These are phyloP conservation scores for Nicotiana sylvestris DNA, from an alignment of 257 asterid species.

Conservation along the genomic window DNA sequence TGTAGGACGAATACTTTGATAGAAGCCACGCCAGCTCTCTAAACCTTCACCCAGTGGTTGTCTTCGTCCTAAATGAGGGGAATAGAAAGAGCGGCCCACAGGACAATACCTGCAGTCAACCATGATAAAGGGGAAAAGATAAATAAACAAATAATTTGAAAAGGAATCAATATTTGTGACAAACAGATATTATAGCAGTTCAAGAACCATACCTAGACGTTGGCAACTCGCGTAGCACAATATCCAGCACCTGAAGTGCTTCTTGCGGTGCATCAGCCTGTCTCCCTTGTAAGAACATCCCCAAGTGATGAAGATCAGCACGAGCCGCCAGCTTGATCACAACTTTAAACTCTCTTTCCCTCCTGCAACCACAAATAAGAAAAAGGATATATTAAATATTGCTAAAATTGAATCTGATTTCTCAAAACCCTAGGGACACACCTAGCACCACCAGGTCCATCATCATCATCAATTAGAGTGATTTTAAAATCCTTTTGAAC, in stretches of 20 bases:
- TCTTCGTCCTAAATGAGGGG: constrained; percentile 72
- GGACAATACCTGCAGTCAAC: constrained; percentile 54
- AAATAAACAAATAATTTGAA: not conserved
- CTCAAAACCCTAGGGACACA: constrained; percentile 8
- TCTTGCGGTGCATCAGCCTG: constrained; percentile 98
- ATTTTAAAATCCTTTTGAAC: constrained; percentile 59
- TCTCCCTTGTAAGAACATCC: constrained; percentile 83
- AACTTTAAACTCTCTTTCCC: constrained; percentile 78
- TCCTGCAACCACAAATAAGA: constrained; percentile 36
- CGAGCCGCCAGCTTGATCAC: constrained; percentile 89
- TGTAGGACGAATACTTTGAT: constrained; percentile 98
- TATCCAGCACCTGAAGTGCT: constrained; percentile 91
- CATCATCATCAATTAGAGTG: constrained; percentile 73
- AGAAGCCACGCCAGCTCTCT: constrained; percentile 97
- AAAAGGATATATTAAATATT: not conserved
- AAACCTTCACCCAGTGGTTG: constrained; percentile 93
- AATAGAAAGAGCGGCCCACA: constrained; percentile 82
- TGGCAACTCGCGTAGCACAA: constrained; percentile 90
- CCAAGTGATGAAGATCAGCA: constrained; percentile 89
- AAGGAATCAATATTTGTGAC: not conserved
- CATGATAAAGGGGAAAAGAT: not conserved
- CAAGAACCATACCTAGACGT: constrained; percentile 43
- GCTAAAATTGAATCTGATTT: not conserved
- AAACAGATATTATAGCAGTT: not conserved
- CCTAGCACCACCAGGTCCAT: constrained; percentile 63